phyloP scores from a whole-genome alignment of 2,329 filamentous ascomycete genomes.

The Aplosporella prunicola region DNA sequence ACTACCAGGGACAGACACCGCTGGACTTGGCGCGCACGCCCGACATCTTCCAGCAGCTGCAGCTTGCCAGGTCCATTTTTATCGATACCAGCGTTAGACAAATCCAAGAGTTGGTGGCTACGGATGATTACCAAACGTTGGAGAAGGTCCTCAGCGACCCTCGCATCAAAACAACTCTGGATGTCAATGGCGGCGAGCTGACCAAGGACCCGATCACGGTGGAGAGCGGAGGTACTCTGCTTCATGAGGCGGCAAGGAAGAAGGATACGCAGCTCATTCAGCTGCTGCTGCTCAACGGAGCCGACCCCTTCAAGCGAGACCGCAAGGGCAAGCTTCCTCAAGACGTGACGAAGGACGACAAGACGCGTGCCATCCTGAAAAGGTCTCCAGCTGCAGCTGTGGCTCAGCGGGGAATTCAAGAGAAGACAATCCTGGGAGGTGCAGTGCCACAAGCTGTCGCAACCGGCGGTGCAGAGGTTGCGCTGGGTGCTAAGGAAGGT shows the following conservation, averaged over 20 bases:
- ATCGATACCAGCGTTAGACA: constrained; percentile 77
- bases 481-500: constrained; percentile 68
- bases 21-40: constrained; percentile 84
- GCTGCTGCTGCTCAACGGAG: constrained; percentile 81
- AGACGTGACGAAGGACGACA: constrained; percentile 91
- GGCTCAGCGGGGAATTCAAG: constrained; percentile 89
- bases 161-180: constrained; percentile 74
- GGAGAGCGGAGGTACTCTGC: constrained; percentile 77
- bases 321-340: constrained; percentile 92
- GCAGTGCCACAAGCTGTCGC: constrained; percentile 46
- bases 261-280: constrained; percentile 83
- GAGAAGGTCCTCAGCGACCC: constrained; percentile 76
- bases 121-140: constrained; percentile 65
- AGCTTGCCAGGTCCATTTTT: constrained; percentile 81
- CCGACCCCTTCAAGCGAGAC: constrained; percentile 90
- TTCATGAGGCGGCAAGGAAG: constrained; percentile 87
- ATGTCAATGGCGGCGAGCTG: constrained; percentile 87
- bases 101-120: constrained; percentile 67
- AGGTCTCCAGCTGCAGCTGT: constrained; percentile 89
- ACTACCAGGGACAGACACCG: constrained; percentile 74
- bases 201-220: constrained; percentile 69
- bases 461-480: constrained; percentile 47
- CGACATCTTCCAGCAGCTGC: constrained; percentile 91
- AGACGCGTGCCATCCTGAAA: constrained; percentile 79
- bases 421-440: constrained; percentile 87